These are phyloP conservation scores for Whalleya microplaca DNA, from an alignment of 2,329 filamentous ascomycete genomes.

Conservation along the genomic window DNA sequence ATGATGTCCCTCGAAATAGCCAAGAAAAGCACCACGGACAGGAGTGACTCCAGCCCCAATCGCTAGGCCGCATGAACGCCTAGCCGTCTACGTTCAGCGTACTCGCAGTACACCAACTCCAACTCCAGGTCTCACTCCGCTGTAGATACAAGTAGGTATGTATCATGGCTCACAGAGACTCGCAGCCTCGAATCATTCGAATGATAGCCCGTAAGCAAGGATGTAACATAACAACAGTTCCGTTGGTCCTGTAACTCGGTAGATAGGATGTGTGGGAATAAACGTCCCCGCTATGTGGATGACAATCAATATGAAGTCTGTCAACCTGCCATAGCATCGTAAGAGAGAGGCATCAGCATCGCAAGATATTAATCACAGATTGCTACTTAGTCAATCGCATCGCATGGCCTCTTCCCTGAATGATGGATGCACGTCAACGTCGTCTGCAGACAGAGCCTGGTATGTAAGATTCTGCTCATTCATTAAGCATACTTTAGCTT, in stretches of 20 bases:
- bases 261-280: slow-evolving; percentile 15
- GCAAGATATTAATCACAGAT: slow-evolving; percentile 6
- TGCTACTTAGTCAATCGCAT: neutral
- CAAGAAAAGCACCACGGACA: slow-evolving; percentile 13
- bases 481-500: slow-evolving; percentile 18
- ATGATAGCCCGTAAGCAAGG: neutral
- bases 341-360: slow-evolving; percentile 23
- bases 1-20: slow-evolving; percentile 1
- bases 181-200: neutral
- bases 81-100: slow-evolving; percentile 17
- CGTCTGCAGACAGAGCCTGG: neutral
- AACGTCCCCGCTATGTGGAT: slow-evolving; percentile 22
- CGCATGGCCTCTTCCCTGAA: neutral
- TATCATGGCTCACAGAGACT: neutral
- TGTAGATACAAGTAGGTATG: neutral
- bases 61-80: slow-evolving; percentile 38
- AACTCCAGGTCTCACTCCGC: neutral
- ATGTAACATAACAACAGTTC: neutral
- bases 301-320: slow-evolving; percentile 23
- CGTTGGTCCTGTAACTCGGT: neutral
- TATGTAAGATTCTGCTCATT: neutral
- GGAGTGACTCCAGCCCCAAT: slow-evolving; percentile 26
- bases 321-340: slow-evolving; percentile 27
- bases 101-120: neutral
- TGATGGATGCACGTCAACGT: slow-evolving; percentile 20